Base-by-base conservation (phyloP, 805 yeast species). In the Hanseniaspora nectarophila region DNA sequence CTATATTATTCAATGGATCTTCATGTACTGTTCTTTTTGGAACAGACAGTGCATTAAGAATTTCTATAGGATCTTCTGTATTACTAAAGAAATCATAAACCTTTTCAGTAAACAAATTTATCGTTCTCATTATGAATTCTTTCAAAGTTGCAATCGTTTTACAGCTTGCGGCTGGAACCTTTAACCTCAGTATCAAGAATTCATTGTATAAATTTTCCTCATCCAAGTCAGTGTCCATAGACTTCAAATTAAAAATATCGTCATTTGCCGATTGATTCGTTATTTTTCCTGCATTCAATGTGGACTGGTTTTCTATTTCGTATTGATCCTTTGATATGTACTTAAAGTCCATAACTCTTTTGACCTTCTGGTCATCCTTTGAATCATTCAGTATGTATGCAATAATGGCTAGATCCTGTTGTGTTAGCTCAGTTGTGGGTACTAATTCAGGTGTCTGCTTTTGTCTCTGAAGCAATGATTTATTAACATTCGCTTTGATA, bases 171-270 rank as follows among this genome's bases (percentile, higher is more conserved):
- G 38, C 57, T 59, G 74, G 61, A 54, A 73, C 70, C 13, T 83
- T 85, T 63, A 89, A 95, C 16, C 77, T 71, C 63, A 89, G 85
- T 57, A 83, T 89, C 61, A 89, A 83, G 1, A 85, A 70, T 26
- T 89, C 68, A 8, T 85, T 60, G 56, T 81, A 88, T 20, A 73
- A 70, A 10, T 61, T 62, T 5, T 59, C 61, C 13, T 63, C 63
- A 12, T 68, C 68, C 16, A 42, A 10, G 1, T 59, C 60, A 6
- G 59, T 61, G 15, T 63, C 66, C 9, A 64, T 51, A 42, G 69
- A 66, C 55, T 76, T 73, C 20, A 78, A 65, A 43, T 75, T 70
- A 52, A 71, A 76, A 38, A 76, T 68, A 60, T 77, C 82, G 10
- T 69, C 66, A 38, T 46, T 46, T 15, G 50, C 38, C 3, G 46